A percentile compares a stretch with the other conserved stretches of the same genome.
Evolutionary conservation across 345 rosid genomes (phyloP).

Genomic region (Populus nigra): DNA sequence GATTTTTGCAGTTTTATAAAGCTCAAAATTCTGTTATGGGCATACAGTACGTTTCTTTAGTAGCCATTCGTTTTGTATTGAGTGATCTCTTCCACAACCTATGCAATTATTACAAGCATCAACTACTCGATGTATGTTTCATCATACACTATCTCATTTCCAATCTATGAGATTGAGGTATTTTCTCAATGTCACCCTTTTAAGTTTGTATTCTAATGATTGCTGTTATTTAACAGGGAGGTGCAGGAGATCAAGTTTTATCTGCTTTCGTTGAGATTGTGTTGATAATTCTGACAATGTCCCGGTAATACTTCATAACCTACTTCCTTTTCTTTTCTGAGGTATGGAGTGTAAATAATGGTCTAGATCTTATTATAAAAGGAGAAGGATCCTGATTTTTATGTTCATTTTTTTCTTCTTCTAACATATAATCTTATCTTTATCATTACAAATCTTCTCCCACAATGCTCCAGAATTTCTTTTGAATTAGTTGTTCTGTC

Average conservation of each 20-base stretch:
- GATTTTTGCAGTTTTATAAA: too few relatives aligned
- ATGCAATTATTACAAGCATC: slow-evolving; percentile 84
- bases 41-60: slow-evolving; percentile 14
- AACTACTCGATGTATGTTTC: slow-evolving; percentile 79
- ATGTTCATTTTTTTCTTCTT: background rate
- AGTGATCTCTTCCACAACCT: slow-evolving; percentile 86
- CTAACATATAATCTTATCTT: background rate
- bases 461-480: background rate
- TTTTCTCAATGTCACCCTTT: slow-evolving; percentile 1
- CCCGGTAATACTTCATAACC: slow-evolving; percentile 50
- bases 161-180: background rate
- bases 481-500: background rate
- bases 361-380: background rate
- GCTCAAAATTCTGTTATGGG: slow-evolving; percentile 6
- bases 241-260: too few relatives aligned
- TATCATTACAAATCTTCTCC: background rate
- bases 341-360: background rate
- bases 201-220: slow-evolving; percentile 5
- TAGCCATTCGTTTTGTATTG: slow-evolving; percentile 91
- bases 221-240: background rate
- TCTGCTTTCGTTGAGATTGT: too few relatives aligned
- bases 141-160: slow-evolving; percentile 4
- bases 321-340: slow-evolving; percentile 4
- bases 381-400: background rate
- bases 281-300: slow-evolving; percentile 63